Conservation (phyloP, 2,329 filamentous ascomycete species). For the Teratosphaeria zuluensis region DNA sequence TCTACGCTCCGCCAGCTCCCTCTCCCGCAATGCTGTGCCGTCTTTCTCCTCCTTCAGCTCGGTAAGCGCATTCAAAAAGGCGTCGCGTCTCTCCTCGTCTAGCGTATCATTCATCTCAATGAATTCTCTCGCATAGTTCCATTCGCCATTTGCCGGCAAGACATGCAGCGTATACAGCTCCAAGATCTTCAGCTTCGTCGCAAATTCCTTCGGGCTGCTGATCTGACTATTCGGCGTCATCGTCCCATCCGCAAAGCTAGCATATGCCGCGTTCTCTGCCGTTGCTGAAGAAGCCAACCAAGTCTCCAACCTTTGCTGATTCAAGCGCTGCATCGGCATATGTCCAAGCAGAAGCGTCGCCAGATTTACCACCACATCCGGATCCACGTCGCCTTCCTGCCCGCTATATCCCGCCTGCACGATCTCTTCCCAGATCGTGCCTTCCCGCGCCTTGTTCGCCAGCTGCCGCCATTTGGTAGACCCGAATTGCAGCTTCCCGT, state of each 20-base stretch:
- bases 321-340: conserved; percentile 69
- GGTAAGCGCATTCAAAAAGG: conserved; percentile 78
- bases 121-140: conserved; percentile 90
- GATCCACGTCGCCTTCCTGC: conserved; percentile 80
- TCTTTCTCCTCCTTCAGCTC: conserved; percentile 75
- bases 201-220: conserved; percentile 26
- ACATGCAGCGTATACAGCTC: conserved; percentile 94
- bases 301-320: conserved; percentile 78
- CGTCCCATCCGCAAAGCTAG: conserved; percentile 45
- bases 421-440: conserved; percentile 90
- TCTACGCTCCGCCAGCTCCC: conserved; percentile 50
- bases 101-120: conserved; percentile 77
- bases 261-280: conserved; percentile 4
- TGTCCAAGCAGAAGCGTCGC: conserved; percentile 87
- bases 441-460: conserved; percentile 75
- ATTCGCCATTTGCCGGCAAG: conserved; percentile 85
- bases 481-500: conserved; percentile 83
- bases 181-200: conserved; percentile 74
- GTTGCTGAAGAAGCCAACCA: conserved; percentile 64
- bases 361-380: conserved; percentile 87
- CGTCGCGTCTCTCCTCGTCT: conserved; percentile 83
- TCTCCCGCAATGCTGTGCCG: conserved; percentile 55
- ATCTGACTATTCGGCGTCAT: conserved; percentile 36
- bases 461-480: conserved; percentile 74
- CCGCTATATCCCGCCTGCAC: conserved; percentile 80